Evolutionary conservation across 192 early-diverging fungal species (phyloP), one percentile per base, ranked within the genome.

Genomic region (Coemansia sp.): DNA sequence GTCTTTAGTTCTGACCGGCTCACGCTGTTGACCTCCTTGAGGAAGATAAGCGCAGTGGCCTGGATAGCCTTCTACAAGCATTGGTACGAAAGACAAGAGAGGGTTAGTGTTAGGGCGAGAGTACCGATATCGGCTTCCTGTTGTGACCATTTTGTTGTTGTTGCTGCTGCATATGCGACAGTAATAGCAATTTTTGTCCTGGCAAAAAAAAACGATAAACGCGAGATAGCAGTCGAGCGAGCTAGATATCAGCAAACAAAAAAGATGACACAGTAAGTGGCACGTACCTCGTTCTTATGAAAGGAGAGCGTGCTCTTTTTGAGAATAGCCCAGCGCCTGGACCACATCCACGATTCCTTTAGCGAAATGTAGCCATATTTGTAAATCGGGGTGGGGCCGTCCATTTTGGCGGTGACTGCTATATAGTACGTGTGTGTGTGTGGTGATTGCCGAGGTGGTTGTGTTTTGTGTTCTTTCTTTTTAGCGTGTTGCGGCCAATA

Each of bases 261-360:
- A 13, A 13, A 20, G 55, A 58, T 10, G 30, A n/a, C 32, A 58
- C 6, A 20, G 35, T 39, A 9, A 18, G 13, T 32, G 9, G 39
- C 29, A 78, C 80, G 70, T 83, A 96, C 95, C 89, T 97, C 95
- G 80, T 93, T 97, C 44, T 91, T 85, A 82, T 97, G 94, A 61
- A 98, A 93, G 27, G 94, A 93, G 59, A 98, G 86, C 4, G 95
- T 96, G 73, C 90, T 89, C 74, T 93, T 91, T 64, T 93, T 87
- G 27, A 99, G 83, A 10, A 97, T 83, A 59, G 92, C 87, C 87
- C 92, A 97, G 67, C 95, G 80, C 80, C 95, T 95, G 47, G 92
- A 93, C 97, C 97, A 99, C 71, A 99, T 89, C 83, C 94, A 99
- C 52, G 90, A 87, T 61, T 99, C 96, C 84, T 96, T 96, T 35